phyloP scores from a whole-genome alignment of 352 stramenopile genomes.

The Phytophthora palmivora region DNA sequence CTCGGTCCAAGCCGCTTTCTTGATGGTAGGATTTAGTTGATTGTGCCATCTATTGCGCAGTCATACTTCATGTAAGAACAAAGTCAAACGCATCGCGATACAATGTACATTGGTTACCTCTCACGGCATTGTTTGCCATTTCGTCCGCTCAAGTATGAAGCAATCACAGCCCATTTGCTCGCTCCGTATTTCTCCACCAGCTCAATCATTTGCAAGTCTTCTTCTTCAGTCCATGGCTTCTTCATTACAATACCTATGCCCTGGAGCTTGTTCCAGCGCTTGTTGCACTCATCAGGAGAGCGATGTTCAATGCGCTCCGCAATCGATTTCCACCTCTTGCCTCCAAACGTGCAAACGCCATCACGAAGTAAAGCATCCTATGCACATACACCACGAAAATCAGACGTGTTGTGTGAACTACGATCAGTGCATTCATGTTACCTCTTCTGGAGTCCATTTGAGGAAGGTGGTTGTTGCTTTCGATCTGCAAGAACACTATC shows the following conservation, averaged over 20 bases:
- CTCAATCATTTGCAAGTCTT: conserved; percentile 72
- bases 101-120: conserved; percentile 36
- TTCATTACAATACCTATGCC: conserved; percentile 68
- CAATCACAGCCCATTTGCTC: conserved; percentile 86
- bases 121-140: conserved; percentile 92
- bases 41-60: conserved; percentile 78
- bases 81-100: background rate
- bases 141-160: conserved; percentile 78
- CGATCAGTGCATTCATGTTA: conserved; percentile 14
- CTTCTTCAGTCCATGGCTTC: conserved; percentile 63
- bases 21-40: conserved; percentile 82
- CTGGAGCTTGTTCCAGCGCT: conserved; percentile 78
- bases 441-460: conserved; percentile 56
- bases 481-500: conserved; percentile 11
- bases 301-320: conserved; percentile 56
- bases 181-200: conserved; percentile 64
- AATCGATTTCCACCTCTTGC: conserved; percentile 85
- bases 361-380: conserved; percentile 77
- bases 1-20: conserved; percentile 76
- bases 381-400: conserved; percentile 3
- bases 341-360: conserved; percentile 74
- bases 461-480: conserved; percentile 12
- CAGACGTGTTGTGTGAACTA: background rate
- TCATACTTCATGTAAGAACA: background rate
- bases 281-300: conserved; percentile 61